Base-by-base conservation (phyloP, 2,329 filamentous ascomycete species). In the Colletotrichum echinochloae region DNA sequence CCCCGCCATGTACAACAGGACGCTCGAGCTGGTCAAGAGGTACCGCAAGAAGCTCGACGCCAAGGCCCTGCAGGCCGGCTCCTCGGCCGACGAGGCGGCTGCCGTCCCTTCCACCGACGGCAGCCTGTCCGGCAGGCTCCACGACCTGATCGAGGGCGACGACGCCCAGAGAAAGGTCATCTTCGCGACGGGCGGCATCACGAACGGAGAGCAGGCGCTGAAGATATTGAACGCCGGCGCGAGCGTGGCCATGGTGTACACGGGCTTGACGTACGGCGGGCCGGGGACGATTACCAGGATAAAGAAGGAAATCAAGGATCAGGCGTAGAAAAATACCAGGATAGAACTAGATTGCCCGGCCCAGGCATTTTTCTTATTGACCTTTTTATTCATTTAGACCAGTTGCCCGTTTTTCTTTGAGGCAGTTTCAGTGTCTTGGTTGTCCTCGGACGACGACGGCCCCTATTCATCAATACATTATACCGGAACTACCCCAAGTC, bases 161-260 rank as follows among this genome's bases (percentile, higher is more conserved):
- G 76, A 75, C 60, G 37, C 70, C 5, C 72, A 83, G 70, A 86
- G 86, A 57, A 97, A 97, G 82, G 91, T 94, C 62, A 92, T 99
- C 71, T 98, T 98, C 78, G 95, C 95, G 0, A 96, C 94, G 0
- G 96, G 96, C 1, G 96, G 96, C 23, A 95, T 99, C 77, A 96
- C 92, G 1, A 95, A 92, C 74, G 96, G 96, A 5, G 87, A 92
- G 73, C 92, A 98, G 82, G 97, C 94, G 11, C 83, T 93, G 18
- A 87, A 93, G 81, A 89, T 95, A 8, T 85, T 98, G 59, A 93
- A 97, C 74, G 94, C 95, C 0, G 96, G 96, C 11, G 96, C 96
- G 0, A 95, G 92, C 75, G 91, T 97, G 18, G 94, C 94, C 2
- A 96, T 97, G 90, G 86, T 97, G 62, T 98, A 98, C 80, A 99